These are phyloP conservation scores for Hymenoscyphus occultus DNA, from an alignment of 2,329 filamentous ascomycete genomes.

Conservation along the genomic window DNA sequence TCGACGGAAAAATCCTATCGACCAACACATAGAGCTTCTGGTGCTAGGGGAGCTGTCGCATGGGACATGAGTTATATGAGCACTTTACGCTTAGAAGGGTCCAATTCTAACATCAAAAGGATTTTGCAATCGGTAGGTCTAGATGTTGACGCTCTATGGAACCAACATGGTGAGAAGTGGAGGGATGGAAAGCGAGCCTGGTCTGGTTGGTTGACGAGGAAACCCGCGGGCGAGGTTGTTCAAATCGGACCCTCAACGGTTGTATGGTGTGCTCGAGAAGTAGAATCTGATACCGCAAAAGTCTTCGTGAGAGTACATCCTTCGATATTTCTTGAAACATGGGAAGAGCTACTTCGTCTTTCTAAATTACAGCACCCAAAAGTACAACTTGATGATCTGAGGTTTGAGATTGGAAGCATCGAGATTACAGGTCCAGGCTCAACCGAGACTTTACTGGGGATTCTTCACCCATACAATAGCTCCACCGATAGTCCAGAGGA, in stretches of 20 bases:
- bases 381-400: conserved; percentile 61
- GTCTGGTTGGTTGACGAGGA: conserved; percentile 56
- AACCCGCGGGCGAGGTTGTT: conserved; percentile 50
- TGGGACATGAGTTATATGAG: conserved; percentile 97
- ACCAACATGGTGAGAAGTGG: conserved; percentile 67
- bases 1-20: conserved; percentile 89
- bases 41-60: conserved; percentile 71
- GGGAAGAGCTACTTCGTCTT: conserved; percentile 57
- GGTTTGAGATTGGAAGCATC: conserved; percentile 71
- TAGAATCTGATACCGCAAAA: conserved; percentile 30
- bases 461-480: conserved; percentile 54
- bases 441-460: conserved; percentile 70
- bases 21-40: conserved; percentile 76
- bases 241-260: conserved; percentile 70
- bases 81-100: conserved; percentile 75
- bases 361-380: conserved; percentile 60
- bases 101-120: conserved; percentile 58
- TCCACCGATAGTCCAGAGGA: conserved; percentile 37
- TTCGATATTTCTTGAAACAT: conserved; percentile 67
- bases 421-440: conserved; percentile 70
- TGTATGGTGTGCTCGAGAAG: conserved; percentile 60
- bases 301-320: conserved; percentile 78
- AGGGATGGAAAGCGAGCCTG: conserved; percentile 56
- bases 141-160: conserved; percentile 58
- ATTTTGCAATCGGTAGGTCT: conserved; percentile 66